A percentile compares a stretch with the other conserved stretches of the same genome.
phyloP scores from a whole-genome alignment of 1,284 basidiomycete species.

The Pisolithus thermaeus region DNA sequence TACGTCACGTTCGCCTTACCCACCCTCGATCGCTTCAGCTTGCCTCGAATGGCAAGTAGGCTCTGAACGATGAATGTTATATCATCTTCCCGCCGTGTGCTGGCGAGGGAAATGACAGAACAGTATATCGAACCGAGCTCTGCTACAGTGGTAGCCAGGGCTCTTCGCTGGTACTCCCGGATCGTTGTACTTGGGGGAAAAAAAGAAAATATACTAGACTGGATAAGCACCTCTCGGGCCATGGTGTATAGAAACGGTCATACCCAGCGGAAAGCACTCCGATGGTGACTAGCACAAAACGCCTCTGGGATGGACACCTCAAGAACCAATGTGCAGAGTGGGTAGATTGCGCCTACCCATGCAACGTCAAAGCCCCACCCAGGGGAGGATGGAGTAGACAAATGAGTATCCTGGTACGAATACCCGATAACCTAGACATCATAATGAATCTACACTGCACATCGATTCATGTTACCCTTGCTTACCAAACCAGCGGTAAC shows the following conservation, averaged over 20 bases:
- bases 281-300: conserved; percentile 55
- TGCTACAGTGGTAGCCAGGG: conserved; percentile 54
- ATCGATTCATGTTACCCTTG: background rate
- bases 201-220: conserved; percentile 55
- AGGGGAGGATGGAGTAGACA: conserved; percentile 38
- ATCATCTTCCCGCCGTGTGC: conserved; percentile 41
- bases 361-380: conserved; percentile 58
- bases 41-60: conserved; percentile 58
- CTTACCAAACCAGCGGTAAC: conserved; percentile 64
- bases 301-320: conserved; percentile 34
- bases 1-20: conserved; percentile 58
- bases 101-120: conserved; percentile 60
- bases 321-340: background rate
- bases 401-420: conserved; percentile 60
- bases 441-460: too few species aligned
- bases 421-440: conserved; percentile 58
- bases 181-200: conserved; percentile 68
- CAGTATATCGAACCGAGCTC: conserved; percentile 66
- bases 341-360: conserved; percentile 43
- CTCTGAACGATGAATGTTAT: conserved; percentile 49
- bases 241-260: conserved; percentile 12
- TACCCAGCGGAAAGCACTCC: conserved; percentile 66
- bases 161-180: conserved; percentile 57
- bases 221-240: conserved; percentile 3
- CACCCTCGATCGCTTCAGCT: conserved; percentile 52